Evolutionary conservation across 352 stramenopile genomes (phyloP).

Genomic region (Saprolegnia diclina): DNA sequence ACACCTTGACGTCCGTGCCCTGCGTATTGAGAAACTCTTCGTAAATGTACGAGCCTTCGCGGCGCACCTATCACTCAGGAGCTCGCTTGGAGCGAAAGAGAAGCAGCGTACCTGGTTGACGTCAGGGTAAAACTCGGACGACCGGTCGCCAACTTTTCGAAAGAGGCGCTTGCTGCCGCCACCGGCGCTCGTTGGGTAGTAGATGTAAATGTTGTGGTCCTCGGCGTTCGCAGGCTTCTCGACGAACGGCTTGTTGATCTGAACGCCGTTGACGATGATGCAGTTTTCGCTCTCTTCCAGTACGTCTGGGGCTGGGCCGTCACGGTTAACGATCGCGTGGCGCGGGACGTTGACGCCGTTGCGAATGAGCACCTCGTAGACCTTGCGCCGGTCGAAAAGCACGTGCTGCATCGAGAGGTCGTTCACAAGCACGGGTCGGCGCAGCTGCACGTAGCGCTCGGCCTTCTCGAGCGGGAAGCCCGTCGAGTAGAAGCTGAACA

Average conservation of each 20-base stretch:
- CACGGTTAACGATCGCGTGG: constrained; percentile 93
- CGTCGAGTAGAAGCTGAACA: constrained; percentile 99
- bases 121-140: constrained; percentile 95
- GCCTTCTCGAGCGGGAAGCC: constrained; percentile 97
- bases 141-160: constrained; percentile 94
- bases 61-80: constrained; percentile 54
- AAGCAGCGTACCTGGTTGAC: constrained; percentile 71
- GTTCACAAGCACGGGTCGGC: constrained; percentile 96
- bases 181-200: constrained; percentile 96
- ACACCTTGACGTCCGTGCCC: constrained; percentile 99
- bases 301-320: constrained; percentile 77
- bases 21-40: constrained; percentile 99
- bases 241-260: constrained; percentile 99
- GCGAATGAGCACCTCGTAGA: constrained; percentile 94
- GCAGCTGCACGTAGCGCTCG: constrained; percentile 93
- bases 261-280: constrained; percentile 90
- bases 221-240: constrained; percentile 99
- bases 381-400: constrained; percentile 92
- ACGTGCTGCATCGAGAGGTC: constrained; percentile 96
- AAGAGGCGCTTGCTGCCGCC: constrained; percentile 99
- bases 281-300: constrained; percentile 79
- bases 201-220: constrained; percentile 99
- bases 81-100: background rate
- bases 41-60: constrained; percentile 95
- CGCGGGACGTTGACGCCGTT: constrained; percentile 94